A percentile compares a stretch with the other conserved stretches of the same genome.
phyloP scores from a whole-genome alignment of 73 alveolate genomes.

The Tetrahymena malaccensis region DNA sequence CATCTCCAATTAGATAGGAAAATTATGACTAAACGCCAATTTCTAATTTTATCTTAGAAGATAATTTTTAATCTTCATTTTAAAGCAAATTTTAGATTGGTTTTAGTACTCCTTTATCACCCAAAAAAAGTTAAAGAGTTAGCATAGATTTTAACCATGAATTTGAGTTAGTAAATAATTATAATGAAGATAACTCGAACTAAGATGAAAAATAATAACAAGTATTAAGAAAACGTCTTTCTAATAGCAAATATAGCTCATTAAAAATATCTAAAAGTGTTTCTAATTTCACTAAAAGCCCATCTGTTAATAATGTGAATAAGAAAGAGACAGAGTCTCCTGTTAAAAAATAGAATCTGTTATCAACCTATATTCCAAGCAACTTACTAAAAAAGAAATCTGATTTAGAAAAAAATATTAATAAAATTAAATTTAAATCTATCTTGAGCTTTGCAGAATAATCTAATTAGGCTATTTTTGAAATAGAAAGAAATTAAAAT shows the following conservation, averaged over 20 bases:
- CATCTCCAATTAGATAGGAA: background rate
- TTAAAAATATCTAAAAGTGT: background rate
- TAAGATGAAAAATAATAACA: background rate
- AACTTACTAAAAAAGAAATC: background rate
- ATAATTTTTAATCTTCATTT: background rate
- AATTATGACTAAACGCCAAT: background rate
- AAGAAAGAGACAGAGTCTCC: background rate
- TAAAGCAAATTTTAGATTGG: background rate
- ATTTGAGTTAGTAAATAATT: background rate
- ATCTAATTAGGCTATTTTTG: background rate
- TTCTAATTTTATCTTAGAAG: background rate
- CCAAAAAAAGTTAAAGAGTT: background rate
- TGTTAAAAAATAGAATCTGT: background rate
- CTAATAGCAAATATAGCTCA: background rate
- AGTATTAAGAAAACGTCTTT: background rate
- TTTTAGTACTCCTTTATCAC: background rate
- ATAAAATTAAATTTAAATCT: background rate
- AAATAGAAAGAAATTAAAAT: background rate
- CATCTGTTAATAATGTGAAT: background rate
- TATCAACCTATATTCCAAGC: background rate
- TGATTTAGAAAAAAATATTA: background rate
- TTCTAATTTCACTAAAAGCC: background rate
- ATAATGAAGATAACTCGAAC: background rate
- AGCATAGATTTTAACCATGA: background rate
- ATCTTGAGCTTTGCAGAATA: background rate